Evolutionary conservation across 345 rosid genomes (phyloP), one percentile per base, ranked within the genome.

Genomic region (Syzygium grande): DNA sequence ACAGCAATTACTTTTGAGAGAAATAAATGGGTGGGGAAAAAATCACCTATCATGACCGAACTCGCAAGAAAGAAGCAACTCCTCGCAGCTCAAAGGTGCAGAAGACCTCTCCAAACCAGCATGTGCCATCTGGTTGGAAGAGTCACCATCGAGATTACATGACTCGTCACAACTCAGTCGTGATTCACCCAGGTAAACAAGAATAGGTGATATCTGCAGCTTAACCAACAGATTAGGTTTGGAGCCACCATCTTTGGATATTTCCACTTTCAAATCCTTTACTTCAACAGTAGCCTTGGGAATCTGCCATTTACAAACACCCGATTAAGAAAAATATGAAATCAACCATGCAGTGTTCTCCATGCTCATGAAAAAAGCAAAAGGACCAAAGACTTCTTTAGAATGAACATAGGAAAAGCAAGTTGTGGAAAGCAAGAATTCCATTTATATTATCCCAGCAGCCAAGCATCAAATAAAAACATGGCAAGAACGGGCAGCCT

Each of bases 1-100:
- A 73, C 25, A 38, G 49, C 83, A 73, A 38, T 22, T 38, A 73
- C 25, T 4, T 73, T 19, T 34, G 49, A 73, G 49, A 73, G 49
- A 38, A 73, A 73, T 73, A 34, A 68, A 30, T 21, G 4, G 38
- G 27, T 54, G 79, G 41, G 52, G n/a, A 90, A 85, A 86, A 88
- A 56, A 23, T 46, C 94, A 98, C 99, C 99, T 95, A 85, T 94
- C 92, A 94, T 95, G 98, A 86, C 95, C 97, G 88, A 96, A 98
- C 92, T 98, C 97, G 84, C 96, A 93, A 55, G 95, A 93, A 77
- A 98, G 93, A 87, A 94, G 93, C 89, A 98, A 84, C 84, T 96
- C 97, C 89, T 98, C 98, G 87, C 99, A 96, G 93, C 78, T 89
- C 87, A 96, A 93, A 88, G 95, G 91, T 90, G 97, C 94, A 90